Percentiles rank a stretch among this genome's conserved stretches.
These are phyloP conservation scores for Huiozyma sinensis DNA, from an alignment of 805 yeast species.

Conservation along the genomic window DNA sequence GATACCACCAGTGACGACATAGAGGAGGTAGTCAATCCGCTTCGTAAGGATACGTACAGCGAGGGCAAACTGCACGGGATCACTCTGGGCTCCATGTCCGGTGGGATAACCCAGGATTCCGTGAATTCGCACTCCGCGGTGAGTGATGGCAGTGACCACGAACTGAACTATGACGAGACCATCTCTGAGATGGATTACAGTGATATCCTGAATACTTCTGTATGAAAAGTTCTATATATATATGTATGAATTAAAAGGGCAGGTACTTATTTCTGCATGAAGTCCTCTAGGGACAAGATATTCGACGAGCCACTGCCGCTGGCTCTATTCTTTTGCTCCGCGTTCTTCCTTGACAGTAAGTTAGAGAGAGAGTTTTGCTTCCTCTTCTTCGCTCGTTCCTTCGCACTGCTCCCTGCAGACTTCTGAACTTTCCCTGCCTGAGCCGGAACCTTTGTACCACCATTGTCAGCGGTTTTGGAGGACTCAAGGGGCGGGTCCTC, in stretches of 20 bases:
- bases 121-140: background rate
- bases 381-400: constrained; percentile 37
- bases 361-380: constrained; percentile 35
- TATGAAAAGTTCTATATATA: background rate
- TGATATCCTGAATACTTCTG: background rate
- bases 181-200: too few species aligned
- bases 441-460: constrained; percentile 14
- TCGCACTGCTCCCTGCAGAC: constrained; percentile 5
- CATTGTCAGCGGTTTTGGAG: background rate
- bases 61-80: constrained; percentile 12
- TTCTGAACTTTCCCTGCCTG: background rate
- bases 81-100: constrained; percentile 19
- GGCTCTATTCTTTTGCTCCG: constrained; percentile 24
- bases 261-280: constrained; percentile 28
- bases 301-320: constrained; percentile 6
- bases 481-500: background rate
- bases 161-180: too few species aligned
- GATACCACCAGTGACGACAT: background rate
- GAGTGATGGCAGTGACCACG: too few species aligned
- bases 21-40: constrained; percentile 15
- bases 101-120: constrained; percentile 2
- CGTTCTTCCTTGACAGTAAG: constrained; percentile 34
- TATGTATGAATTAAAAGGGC: background rate
- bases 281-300: constrained; percentile 39
- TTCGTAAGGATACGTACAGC: constrained; percentile 7